These are phyloP conservation scores for Penicillium thymicola DNA, from an alignment of 2,329 filamentous ascomycete species.

Conservation along the genomic window DNA sequence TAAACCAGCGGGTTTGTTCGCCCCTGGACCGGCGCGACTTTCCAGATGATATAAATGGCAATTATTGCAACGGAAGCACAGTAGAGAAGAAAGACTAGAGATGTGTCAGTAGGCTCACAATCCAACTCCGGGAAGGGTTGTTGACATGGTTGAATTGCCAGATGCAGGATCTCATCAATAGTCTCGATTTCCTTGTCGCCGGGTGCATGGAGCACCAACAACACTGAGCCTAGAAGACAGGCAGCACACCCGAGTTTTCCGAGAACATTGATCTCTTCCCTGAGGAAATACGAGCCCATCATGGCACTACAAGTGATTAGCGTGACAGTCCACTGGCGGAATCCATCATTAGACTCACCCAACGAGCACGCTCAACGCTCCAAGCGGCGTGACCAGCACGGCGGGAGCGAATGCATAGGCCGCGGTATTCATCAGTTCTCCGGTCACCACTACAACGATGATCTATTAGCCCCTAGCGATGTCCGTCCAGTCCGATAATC, in stretches of 20 bases:
- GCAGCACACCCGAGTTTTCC: conserved; percentile 95
- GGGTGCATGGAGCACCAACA: conserved; percentile 95
- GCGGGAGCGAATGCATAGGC: conserved; percentile 97
- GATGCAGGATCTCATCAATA: conserved; percentile 83
- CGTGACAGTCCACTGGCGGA: background rate
- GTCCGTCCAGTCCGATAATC: background rate
- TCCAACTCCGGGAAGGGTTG: too few species aligned
- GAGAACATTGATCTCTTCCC: conserved; percentile 82
- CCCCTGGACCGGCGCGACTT: conserved; percentile 80
- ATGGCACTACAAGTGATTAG: conserved; percentile 62
- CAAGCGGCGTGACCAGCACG: conserved; percentile 91
- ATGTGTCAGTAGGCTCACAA: background rate
- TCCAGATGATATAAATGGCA: conserved; percentile 93
- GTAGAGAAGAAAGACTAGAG: conserved; percentile 84
- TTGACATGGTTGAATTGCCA: conserved; percentile 81
- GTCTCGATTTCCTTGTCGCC: conserved; percentile 87
- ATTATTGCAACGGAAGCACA: conserved; percentile 76
- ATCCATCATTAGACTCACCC: conserved; percentile 48
- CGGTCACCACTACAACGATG: conserved; percentile 67
- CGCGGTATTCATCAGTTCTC: conserved; percentile 95
- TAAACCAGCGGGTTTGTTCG: conserved; percentile 95
- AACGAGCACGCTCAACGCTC: conserved; percentile 89
- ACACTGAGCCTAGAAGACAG: conserved; percentile 90
- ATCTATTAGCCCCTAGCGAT: conserved; percentile 25
- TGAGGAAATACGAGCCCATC: conserved; percentile 87